Conservation (phyloP, 1,284 basidiomycete genomes). For the Apiotrichum gamsii region DNA sequence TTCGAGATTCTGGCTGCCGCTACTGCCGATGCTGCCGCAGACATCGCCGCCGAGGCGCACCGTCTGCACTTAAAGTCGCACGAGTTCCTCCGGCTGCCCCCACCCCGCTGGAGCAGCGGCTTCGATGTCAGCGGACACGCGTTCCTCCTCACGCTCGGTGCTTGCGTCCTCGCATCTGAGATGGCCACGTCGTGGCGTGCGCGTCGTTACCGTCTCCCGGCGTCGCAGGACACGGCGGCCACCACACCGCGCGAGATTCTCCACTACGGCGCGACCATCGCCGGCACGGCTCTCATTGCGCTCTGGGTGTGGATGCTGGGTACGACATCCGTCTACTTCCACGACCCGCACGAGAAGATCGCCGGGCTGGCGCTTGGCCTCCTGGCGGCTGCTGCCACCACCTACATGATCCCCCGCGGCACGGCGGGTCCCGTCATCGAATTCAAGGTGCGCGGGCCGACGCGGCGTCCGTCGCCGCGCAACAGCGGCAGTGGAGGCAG, state of each 20-base stretch:
- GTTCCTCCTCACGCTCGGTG: slow-evolving; percentile 81
- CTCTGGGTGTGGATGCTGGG: slow-evolving; percentile 70
- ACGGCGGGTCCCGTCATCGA: slow-evolving; percentile 16
- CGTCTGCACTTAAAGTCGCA: slow-evolving; percentile 6
- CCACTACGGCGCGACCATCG: slow-evolving; percentile 17
- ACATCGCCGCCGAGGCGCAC: not conserved
- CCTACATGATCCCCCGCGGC: slow-evolving; percentile 21
- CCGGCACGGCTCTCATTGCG: slow-evolving; percentile 50
- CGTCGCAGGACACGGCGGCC: not conserved
- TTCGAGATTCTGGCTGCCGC: slow-evolving; percentile 50
- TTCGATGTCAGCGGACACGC: slow-evolving; percentile 94
- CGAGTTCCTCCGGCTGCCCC: slow-evolving; percentile 10
- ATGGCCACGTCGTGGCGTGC: slow-evolving; percentile 49
- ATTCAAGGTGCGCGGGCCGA: slow-evolving; percentile 17
- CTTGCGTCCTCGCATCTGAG: slow-evolving; percentile 73
- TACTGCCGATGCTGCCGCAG: not conserved
- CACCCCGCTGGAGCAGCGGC: slow-evolving; percentile 59
- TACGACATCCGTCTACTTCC: slow-evolving; percentile 85
- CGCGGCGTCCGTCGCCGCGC: slow-evolving; percentile 4
- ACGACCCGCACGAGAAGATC: slow-evolving; percentile 78
- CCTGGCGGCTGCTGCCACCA: slow-evolving; percentile 11
- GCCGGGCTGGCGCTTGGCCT: slow-evolving; percentile 62
- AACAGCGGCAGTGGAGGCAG: too few species aligned
- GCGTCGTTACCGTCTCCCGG: not conserved
- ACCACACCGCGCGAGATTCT: not conserved